A percentile compares a stretch with the other conserved stretches of the same genome.
Evolutionary conservation across 176 grass and related monocot genomes (phyloP).

Genomic region (Carex pumila): DNA sequence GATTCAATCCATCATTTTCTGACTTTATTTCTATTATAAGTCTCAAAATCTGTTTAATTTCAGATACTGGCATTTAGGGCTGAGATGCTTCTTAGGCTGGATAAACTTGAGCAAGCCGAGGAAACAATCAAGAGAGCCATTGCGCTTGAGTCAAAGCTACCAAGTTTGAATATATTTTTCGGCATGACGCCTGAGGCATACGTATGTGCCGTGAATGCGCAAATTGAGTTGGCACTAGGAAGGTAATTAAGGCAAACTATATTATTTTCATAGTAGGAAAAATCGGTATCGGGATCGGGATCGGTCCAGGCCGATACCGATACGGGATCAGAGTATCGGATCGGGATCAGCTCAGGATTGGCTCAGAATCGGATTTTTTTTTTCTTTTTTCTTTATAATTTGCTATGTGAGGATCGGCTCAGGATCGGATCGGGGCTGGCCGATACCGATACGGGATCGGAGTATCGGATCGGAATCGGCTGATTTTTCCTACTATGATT

Average conservation of each 20-base stretch:
- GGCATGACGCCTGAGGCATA: constrained; percentile 60
- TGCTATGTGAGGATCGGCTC: too few species aligned
- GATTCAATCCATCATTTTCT: not conserved
- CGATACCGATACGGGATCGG: too few species aligned
- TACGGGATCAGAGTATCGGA: too few species aligned
- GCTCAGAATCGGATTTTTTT: too few species aligned
- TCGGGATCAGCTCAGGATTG: too few species aligned
- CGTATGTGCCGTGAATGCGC: constrained; percentile 48
- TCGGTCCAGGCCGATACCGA: too few species aligned
- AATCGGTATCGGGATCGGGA: too few species aligned
- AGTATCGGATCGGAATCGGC: too few species aligned
- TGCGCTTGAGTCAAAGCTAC: constrained; percentile 18
- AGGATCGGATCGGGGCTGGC: too few species aligned
- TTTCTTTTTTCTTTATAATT: too few species aligned
- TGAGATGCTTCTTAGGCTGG: constrained; percentile 58
- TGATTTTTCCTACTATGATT: too few species aligned
- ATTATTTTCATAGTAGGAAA: too few species aligned
- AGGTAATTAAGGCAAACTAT: constrained; percentile 27
- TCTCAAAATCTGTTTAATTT: not conserved
- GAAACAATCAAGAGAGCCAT: constrained; percentile 22
- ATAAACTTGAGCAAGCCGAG: constrained; percentile 60
- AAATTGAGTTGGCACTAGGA: constrained; percentile 74
- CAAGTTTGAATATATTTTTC: constrained; percentile 25
- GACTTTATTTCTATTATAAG: not conserved
- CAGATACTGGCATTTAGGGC: constrained; percentile 69